phyloP scores from a whole-genome alignment of 768 basidiomycete species.

The Rhizopogon sp. region DNA sequence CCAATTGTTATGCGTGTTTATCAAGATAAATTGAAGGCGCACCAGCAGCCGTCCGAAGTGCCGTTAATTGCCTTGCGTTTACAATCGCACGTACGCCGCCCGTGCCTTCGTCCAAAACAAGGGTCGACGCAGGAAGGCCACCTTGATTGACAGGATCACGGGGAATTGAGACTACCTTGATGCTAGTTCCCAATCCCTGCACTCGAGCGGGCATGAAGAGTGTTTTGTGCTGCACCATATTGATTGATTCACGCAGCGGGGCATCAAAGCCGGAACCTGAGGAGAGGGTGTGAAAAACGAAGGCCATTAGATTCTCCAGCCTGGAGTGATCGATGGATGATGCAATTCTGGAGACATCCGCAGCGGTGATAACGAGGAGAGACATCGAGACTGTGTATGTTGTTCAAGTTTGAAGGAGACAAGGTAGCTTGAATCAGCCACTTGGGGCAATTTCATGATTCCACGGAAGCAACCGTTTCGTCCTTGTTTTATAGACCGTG shows the following conservation, averaged over 20 bases:
- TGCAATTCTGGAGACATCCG: slow-evolving; percentile 51
- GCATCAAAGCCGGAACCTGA: slow-evolving; percentile 16
- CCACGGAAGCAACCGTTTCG: too few relatives aligned
- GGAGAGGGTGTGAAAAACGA: slow-evolving; percentile 49
- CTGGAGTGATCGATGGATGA: slow-evolving; percentile 38
- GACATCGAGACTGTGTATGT: slow-evolving; percentile 24
- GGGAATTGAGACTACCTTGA: slow-evolving; percentile 84
- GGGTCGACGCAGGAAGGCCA: slow-evolving; percentile 73
- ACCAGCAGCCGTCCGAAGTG: slow-evolving; percentile 82
- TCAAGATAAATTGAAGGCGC: slow-evolving; percentile 1
- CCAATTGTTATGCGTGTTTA: not conserved
- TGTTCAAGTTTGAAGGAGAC: not conserved
- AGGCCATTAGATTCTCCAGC: slow-evolving; percentile 53
- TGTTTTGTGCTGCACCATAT: slow-evolving; percentile 48
- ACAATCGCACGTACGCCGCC: slow-evolving; percentile 72
- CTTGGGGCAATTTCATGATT: too few relatives aligned
- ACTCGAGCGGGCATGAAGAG: slow-evolving; percentile 85
- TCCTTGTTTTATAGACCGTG: too few relatives aligned
- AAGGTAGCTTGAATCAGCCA: not conserved
- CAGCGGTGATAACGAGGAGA: slow-evolving; percentile 56
- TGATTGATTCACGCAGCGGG: slow-evolving; percentile 60
- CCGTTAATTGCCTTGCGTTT: slow-evolving; percentile 75
- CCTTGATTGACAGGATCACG: slow-evolving; percentile 30
- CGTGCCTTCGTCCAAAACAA: slow-evolving; percentile 66
- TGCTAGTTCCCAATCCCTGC: slow-evolving; percentile 45